Percentiles rank a stretch among this genome's conserved stretches.
These are phyloP conservation scores for Malassezia arunalokei DNA, from an alignment of 1,284 basidiomycete species.

Conservation along the genomic window DNA sequence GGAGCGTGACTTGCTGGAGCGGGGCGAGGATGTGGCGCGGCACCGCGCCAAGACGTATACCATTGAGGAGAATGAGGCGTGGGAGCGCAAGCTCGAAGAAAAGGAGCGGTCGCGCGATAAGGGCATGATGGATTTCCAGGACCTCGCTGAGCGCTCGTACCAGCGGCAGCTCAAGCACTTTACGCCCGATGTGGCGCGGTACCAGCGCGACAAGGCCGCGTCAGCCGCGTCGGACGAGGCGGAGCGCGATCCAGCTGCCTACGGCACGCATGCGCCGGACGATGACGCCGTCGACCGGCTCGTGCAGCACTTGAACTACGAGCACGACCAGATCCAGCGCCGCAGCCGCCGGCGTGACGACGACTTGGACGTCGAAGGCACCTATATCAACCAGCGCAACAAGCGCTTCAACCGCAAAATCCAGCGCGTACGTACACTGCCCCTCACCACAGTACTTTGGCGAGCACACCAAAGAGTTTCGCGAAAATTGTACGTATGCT, in stretches of 20 bases:
- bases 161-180: slow-evolving; percentile 75
- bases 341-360: slow-evolving; percentile 74
- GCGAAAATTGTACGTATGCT: slow-evolving; percentile 29
- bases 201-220: slow-evolving; percentile 64
- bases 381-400: slow-evolving; percentile 96
- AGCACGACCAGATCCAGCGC: slow-evolving; percentile 54
- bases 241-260: slow-evolving; percentile 44
- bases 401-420: slow-evolving; percentile 99
- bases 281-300: slow-evolving; percentile 91
- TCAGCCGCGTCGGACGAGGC: background rate
- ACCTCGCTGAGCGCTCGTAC: slow-evolving; percentile 75
- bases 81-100: slow-evolving; percentile 73
- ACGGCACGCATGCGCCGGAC: slow-evolving; percentile 82
- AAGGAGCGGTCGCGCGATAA: slow-evolving; percentile 66
- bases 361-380: slow-evolving; percentile 86
- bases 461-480: slow-evolving; percentile 75
- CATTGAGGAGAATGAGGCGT: slow-evolving; percentile 82
- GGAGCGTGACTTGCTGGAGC: slow-evolving; percentile 75
- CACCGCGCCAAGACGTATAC: slow-evolving; percentile 85
- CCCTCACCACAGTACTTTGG: slow-evolving; percentile 60
- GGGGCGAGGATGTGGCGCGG: slow-evolving; percentile 60
- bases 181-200: slow-evolving; percentile 71
- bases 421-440: slow-evolving; percentile 51
- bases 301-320: slow-evolving; percentile 77
- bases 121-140: slow-evolving; percentile 74